phyloP scores from a whole-genome alignment of 2,329 filamentous ascomycete genomes.

The Teratosphaeria epicoccoides region DNA sequence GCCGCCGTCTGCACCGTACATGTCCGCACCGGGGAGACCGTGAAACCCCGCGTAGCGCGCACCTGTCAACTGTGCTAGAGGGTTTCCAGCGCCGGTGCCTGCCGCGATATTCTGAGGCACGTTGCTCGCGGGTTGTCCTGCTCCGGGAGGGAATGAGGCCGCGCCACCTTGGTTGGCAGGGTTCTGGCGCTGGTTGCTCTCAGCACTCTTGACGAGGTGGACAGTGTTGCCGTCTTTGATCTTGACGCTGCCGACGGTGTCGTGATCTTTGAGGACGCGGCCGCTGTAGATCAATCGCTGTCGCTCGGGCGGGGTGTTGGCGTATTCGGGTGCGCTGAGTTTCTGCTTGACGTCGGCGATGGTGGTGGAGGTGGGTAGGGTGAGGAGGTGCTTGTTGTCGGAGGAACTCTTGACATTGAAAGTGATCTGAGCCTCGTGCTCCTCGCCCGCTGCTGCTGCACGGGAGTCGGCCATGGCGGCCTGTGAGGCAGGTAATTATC shows the following conservation, averaged over 20 bases:
- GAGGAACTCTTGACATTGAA: constrained; percentile 98
- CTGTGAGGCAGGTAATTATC: neutral
- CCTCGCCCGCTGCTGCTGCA: constrained; percentile 49
- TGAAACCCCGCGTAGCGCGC: constrained; percentile 89
- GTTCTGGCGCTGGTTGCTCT: constrained; percentile 63
- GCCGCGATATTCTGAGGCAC: constrained; percentile 70
- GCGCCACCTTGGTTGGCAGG: constrained; percentile 40
- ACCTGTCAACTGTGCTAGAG: constrained; percentile 79
- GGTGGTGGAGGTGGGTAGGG: constrained; percentile 63
- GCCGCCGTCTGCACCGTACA: constrained; percentile 89
- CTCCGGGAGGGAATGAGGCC: constrained; percentile 25
- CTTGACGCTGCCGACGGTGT: constrained; percentile 76
- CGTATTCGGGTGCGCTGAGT: constrained; percentile 68
- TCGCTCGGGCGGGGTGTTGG: constrained; percentile 75
- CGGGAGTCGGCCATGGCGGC: constrained; percentile 49
- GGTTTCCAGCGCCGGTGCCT: constrained; percentile 70
- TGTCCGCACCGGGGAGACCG: constrained; percentile 72
- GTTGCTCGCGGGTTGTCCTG: constrained; percentile 45
- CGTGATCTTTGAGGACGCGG: constrained; percentile 88
- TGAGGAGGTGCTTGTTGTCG: constrained; percentile 74
- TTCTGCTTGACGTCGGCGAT: constrained; percentile 83
- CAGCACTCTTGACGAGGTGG: constrained; percentile 91
- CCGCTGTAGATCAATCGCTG: constrained; percentile 97
- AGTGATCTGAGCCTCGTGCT: constrained; percentile 64
- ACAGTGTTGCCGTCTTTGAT: constrained; percentile 94